Conservation (phyloP, 306 rosid genomes). For the Ormosia semicastrata region DNA sequence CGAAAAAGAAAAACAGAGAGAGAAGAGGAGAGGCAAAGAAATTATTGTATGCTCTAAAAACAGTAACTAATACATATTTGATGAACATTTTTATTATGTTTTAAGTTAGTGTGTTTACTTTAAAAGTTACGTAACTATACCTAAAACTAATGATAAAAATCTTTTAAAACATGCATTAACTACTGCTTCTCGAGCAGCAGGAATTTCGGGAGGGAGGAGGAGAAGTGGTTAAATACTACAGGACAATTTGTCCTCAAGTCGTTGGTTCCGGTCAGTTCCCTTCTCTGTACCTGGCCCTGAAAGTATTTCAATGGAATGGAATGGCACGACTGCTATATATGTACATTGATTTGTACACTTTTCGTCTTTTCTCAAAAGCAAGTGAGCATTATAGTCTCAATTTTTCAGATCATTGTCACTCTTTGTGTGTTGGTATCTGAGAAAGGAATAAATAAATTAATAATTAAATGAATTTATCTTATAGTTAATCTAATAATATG, state of each 20-base stretch:
- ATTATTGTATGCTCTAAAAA: too few species aligned
- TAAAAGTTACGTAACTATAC: too few species aligned
- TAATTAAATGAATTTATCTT: too few species aligned
- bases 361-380: slow-evolving; percentile 10
- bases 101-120: too few species aligned
- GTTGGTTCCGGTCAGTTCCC: not conserved
- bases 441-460: not conserved
- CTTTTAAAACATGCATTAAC: too few species aligned
- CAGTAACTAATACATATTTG: too few species aligned
- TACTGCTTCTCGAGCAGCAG: too few species aligned
- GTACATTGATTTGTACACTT: not conserved
- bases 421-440: not conserved
- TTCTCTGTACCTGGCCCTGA: slow-evolving; percentile 24
- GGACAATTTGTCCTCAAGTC: slow-evolving; percentile 22
- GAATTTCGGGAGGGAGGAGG: not conserved
- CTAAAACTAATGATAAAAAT: too few species aligned
- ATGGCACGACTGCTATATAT: not conserved
- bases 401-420: not conserved
- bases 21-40: too few species aligned
- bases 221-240: not conserved
- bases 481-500: too few species aligned
- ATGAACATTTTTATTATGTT: too few species aligned
- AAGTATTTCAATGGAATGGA: not conserved
- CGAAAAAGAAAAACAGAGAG: too few species aligned
- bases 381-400: not conserved